Percentiles rank a stretch among this genome's conserved stretches.
These are phyloP conservation scores for Glycine latifolia DNA, from an alignment of 306 rosid genomes.

Conservation along the genomic window DNA sequence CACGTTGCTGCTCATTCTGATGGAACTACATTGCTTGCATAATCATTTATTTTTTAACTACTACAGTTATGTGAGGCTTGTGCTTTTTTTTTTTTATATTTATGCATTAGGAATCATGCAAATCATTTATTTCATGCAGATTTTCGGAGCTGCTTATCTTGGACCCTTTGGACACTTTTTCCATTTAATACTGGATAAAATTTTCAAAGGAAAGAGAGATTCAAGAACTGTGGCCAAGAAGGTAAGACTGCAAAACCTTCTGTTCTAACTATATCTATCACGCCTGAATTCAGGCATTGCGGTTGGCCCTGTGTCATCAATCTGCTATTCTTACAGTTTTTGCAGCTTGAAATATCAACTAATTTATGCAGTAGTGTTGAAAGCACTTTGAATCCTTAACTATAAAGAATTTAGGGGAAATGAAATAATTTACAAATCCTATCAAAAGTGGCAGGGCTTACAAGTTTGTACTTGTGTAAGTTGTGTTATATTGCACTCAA, in stretches of 20 bases:
- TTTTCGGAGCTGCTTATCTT: conserved; percentile 87
- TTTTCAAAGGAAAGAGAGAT: conserved; percentile 95
- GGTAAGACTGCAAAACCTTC: conserved; percentile 56
- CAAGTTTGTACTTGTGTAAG: not conserved
- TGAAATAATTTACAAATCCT: conserved; percentile 8
- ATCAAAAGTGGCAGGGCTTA: conserved; percentile 9
- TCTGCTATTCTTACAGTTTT: conserved; percentile 35
- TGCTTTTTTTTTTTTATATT: conserved; percentile 20
- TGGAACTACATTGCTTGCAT: conserved; percentile 22
- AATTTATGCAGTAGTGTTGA: conserved; percentile 16
- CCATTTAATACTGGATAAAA: conserved; percentile 71
- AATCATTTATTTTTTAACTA: conserved; percentile 1
- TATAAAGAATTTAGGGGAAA: conserved; percentile 9
- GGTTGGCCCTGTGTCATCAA: conserved; percentile 17
- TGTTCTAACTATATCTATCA: conserved; percentile 28
- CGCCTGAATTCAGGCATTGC: conserved; percentile 20
- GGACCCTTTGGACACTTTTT: conserved; percentile 96
- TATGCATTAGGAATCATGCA: conserved; percentile 31
- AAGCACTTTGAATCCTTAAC: conserved; percentile 15
- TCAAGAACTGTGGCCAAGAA: conserved; percentile 85
- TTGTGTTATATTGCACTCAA: not conserved
- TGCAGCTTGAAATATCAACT: not conserved
- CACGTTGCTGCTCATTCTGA: conserved; percentile 16
- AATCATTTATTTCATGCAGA: conserved; percentile 57
- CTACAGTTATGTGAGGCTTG: not conserved